Evolutionary conservation across 345 rosid genomes (phyloP).

Genomic region (Litchi chinensis): DNA sequence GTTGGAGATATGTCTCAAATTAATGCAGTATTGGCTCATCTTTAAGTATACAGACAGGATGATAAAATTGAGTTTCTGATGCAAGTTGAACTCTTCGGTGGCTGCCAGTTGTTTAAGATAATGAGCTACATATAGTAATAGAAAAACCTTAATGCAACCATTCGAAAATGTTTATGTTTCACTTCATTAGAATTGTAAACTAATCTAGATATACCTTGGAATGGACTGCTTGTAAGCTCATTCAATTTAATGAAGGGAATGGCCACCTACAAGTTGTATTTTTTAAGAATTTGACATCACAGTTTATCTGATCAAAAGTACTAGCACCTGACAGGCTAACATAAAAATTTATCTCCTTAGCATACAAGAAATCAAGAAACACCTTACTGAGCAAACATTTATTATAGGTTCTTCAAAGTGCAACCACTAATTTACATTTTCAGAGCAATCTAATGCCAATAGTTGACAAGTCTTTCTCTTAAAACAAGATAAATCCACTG

Average conservation of each 20-base stretch:
- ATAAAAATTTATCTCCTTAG: background rate
- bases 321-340: too few species aligned
- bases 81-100: background rate
- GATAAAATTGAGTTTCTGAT: too few species aligned
- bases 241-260: background rate
- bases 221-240: background rate
- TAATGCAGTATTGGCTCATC: too few species aligned
- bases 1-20: too few species aligned
- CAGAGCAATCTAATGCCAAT: constrained; percentile 1
- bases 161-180: background rate
- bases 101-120: background rate
- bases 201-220: background rate
- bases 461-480: constrained; percentile 1
- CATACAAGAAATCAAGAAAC: background rate
- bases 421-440: background rate
- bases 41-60: too few species aligned
- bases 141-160: background rate
- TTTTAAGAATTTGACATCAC: background rate
- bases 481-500: background rate
- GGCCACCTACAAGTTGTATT: background rate
- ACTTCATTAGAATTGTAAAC: background rate
- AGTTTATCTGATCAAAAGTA: background rate
- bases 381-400: background rate
- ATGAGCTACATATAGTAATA: background rate
- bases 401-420: background rate